These are phyloP conservation scores for Physcia stellaris DNA, from an alignment of 495 filamentous ascomycete genomes.

Conservation along the genomic window DNA sequence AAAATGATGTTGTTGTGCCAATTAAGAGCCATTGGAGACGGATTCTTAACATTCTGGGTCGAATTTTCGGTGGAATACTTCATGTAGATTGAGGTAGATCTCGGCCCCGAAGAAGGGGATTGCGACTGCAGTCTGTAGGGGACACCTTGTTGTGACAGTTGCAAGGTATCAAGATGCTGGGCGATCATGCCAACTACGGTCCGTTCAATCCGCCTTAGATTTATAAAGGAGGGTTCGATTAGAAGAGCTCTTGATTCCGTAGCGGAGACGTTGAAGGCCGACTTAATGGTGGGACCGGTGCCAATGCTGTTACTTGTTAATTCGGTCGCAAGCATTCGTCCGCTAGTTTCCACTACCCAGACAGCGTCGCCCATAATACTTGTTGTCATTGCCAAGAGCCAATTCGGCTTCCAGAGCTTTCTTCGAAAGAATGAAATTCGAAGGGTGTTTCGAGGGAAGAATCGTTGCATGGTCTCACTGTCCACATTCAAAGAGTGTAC, in stretches of 20 bases:
- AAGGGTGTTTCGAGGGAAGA: conserved; percentile 46
- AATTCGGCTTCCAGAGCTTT: conserved; percentile 45
- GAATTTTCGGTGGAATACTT: background rate
- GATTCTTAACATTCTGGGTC: background rate
- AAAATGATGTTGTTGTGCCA: conserved; percentile 5
- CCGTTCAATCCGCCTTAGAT: conserved; percentile 22
- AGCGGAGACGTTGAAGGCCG: conserved; percentile 16
- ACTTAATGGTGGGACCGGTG: conserved; percentile 6
- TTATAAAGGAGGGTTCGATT: conserved; percentile 14
- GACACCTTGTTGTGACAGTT: conserved; percentile 15
- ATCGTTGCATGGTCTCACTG: conserved; percentile 41
- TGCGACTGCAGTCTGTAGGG: conserved; percentile 17
- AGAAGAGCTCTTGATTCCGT: conserved; percentile 10
- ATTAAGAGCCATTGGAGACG: background rate
- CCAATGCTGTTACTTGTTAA: background rate
- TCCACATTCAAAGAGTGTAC: conserved; percentile 36
- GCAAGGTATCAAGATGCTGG: conserved; percentile 18
- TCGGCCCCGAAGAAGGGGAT: conserved; percentile 6
- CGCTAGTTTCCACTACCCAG: conserved; percentile 56
- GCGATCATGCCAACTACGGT: conserved; percentile 26
- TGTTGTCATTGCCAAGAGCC: conserved; percentile 54
- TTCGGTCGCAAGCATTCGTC: conserved; percentile 9
- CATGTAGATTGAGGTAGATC: background rate
- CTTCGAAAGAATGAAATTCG: conserved; percentile 52
- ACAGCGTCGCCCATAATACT: conserved; percentile 63